Base-by-base conservation (phyloP, 2,329 filamentous ascomycete genomes). In the Diaporthe helianthi region DNA sequence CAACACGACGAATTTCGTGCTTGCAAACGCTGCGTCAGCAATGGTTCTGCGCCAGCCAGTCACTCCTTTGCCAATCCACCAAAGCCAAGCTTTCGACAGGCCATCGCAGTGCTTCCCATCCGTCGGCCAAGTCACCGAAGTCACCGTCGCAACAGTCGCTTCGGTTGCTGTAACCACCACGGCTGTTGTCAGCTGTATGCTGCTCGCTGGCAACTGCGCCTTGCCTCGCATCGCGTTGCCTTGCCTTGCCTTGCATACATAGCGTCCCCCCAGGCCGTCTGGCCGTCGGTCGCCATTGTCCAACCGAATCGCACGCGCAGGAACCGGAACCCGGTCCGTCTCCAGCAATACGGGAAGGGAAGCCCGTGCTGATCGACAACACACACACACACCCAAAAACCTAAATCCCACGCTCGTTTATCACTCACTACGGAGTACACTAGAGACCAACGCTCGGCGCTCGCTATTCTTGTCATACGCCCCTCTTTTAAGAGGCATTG, bases 401-500 rank as follows among this genome's bases (percentile, higher is more conserved):
- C 67, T 67, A 66, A 63, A 63, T 51, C 58, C 61, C 33, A 69
- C 69, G 69, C 67, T 71, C 69, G 67, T 71, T 71, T 61, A 36
- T 70, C 44, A 54, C 49, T 58, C n/a, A 41, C 54, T n/a, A 12
- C 33, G 15, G 13, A 38, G 3, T 53, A 64, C 63, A 55, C 64
- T 61, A 63, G 36, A 38, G 58, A 49, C 58, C n/a, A 49, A 9
- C 65, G 44, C 47, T 51, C 71, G 36, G 9, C 65, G 44, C 47
- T 51, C 71, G 36, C 29, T 47, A 68, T 49, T 65, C 67, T 29
- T 66, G 63, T 55, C 61, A 33, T 44, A 73, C 73, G 67, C 72
- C 74, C 73, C 60, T 75, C 72, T 66, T 60, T 64, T 52, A 58
- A 61, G 66, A 71, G 69, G 69, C 69, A 66, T 73, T 72, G 74